Evolutionary conservation across 176 grass and related monocot species (phyloP).

Genomic region (Elaeis guineensis): DNA sequence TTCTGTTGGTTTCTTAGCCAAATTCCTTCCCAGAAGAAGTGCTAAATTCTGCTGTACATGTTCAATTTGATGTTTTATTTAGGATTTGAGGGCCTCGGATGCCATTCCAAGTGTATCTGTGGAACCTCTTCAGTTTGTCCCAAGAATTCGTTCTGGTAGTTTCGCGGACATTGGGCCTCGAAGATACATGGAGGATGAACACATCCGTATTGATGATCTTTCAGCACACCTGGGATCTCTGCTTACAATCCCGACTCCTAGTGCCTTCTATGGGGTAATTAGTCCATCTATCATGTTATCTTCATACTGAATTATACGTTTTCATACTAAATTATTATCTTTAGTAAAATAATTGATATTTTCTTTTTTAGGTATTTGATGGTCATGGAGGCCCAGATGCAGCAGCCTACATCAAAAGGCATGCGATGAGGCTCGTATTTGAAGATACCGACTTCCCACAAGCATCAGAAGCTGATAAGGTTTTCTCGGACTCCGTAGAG

Average conservation of each 20-base stretch:
- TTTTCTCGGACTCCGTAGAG: slow-evolving; percentile 9
- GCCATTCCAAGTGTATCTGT: background rate
- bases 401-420: slow-evolving; percentile 10
- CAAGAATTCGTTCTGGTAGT: slow-evolving; percentile 16
- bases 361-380: slow-evolving; percentile 2
- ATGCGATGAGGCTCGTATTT: slow-evolving; percentile 13
- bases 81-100: background rate
- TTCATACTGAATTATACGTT: background rate
- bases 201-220: slow-evolving; percentile 12
- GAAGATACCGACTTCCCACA: slow-evolving; percentile 10
- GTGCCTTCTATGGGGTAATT: slow-evolving; percentile 12
- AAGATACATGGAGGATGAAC: slow-evolving; percentile 19
- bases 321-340: background rate
- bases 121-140: slow-evolving; percentile 6
- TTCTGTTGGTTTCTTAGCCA: too few species aligned
- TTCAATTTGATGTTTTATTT: background rate
- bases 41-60: too few species aligned
- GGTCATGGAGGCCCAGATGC: slow-evolving; percentile 14
- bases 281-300: background rate
- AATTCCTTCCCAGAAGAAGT: too few species aligned
- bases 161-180: slow-evolving; percentile 10
- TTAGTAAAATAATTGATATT: background rate
- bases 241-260: background rate
- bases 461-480: slow-evolving; percentile 1
- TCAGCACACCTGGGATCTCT: slow-evolving; percentile 5